These are phyloP conservation scores for Lecanicillium sp. DNA, from an alignment of 2,329 filamentous ascomycete genomes.

Conservation along the genomic window DNA sequence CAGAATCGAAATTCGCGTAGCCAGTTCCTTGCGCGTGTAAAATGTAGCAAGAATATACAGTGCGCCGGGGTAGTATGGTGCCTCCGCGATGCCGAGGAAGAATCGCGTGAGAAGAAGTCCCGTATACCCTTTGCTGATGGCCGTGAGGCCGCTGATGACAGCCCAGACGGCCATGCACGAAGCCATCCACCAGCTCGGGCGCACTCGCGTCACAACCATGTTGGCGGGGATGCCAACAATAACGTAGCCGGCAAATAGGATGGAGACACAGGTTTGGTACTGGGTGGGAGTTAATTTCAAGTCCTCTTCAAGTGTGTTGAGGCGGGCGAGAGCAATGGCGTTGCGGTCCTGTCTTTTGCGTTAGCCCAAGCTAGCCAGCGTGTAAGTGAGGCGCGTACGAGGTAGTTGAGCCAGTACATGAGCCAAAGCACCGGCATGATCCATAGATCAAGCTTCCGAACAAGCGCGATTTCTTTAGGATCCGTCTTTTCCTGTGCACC, in stretches of 20 bases:
- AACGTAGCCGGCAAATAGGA: conserved; percentile 18
- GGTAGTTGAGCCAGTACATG: background rate
- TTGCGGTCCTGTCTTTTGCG: conserved; percentile 39
- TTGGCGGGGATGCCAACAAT: conserved; percentile 23
- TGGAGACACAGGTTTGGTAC: conserved; percentile 18
- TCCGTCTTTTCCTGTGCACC: conserved; percentile 30
- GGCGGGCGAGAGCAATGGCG: conserved; percentile 35
- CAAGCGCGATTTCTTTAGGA: conserved; percentile 28
- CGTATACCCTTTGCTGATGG: conserved; percentile 37
- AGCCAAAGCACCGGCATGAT: conserved; percentile 22
- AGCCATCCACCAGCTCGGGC: conserved; percentile 33
- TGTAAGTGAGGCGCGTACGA: too few relatives aligned
- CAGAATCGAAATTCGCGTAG: conserved; percentile 52
- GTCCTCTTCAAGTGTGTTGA: conserved; percentile 16
- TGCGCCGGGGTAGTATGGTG: conserved; percentile 20
- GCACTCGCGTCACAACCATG: conserved; percentile 23
- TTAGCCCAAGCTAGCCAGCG: conserved; percentile 34
- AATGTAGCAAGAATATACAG: conserved; percentile 18
- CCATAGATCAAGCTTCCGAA: conserved; percentile 29
- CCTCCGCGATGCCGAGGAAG: conserved; percentile 36
- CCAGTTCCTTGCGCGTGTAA: conserved; percentile 59
- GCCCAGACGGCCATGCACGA: conserved; percentile 34
- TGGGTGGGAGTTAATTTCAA: conserved; percentile 12
- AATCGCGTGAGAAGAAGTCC: conserved; percentile 41
- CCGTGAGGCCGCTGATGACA: conserved; percentile 36